Base-by-base conservation (phyloP, 1,139 yeast species). In the Yamadazyma diospyri region DNA sequence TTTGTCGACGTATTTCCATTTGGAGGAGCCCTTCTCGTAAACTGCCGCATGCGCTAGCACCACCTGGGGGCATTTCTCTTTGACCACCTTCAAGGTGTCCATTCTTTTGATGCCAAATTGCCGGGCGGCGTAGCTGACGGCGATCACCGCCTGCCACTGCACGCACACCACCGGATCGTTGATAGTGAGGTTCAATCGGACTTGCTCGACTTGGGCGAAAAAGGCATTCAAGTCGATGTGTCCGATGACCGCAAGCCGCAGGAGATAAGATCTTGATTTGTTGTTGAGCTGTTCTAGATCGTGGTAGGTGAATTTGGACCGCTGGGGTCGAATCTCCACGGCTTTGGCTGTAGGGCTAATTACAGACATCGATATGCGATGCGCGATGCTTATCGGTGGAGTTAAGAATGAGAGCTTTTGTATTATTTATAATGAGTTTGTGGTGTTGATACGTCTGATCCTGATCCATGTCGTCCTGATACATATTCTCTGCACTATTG, bases 171-270 rank as follows among this genome's bases (percentile, higher is more conserved):
- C 83, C 0, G 98, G 97, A 39, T 79, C 89, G 2, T 78, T 76
- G 2, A 64, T 64, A 1, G 78, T 59, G 9, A 82, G 59, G 0
- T 81, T 81, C 16, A 87, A 66, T 27, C 97, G 61, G 6, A 85
- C 65, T 47, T 84, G 94, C 49, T 92, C 97, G 23, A 84, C 94
- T 51, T 92, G 98, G 0, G 98, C 95, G 58, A 85, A 92, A 57
- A 89, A 92, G 10, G 97, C 97, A 59, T 92, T 95, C 45, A 87
- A 72, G 58, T 92, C 98, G 23, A 92, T 72, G 47, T 88, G 94
- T 3, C 84, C 89, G 29, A 92, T 74, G 11, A 83, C 83, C 0
- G 96, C 69, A n/a, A 92, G 59, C 2, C 92, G 88, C 46, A 89
- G 81, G 5, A 49, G 46, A 50, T 72, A 79, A 2, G 87, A 62